Percentiles rank a stretch among this genome's conserved stretches.
phyloP scores from a whole-genome alignment of 148 eudicot species.

The Agrostemma githago region DNA sequence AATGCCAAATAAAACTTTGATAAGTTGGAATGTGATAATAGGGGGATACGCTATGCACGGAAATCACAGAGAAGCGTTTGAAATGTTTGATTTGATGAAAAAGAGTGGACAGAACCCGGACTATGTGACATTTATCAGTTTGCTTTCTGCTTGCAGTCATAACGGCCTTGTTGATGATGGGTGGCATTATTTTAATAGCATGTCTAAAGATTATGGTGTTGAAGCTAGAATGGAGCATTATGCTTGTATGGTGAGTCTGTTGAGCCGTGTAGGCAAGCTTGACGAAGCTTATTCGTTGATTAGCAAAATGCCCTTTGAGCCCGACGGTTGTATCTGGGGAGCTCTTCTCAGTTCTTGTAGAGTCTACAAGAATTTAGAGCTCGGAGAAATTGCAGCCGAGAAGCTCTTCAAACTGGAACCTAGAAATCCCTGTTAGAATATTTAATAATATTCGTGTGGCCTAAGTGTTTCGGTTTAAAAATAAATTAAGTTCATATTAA shows the following conservation, averaged over 20 bases:
- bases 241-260: slow-evolving; percentile 70
- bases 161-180: slow-evolving; percentile 53
- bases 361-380: slow-evolving; percentile 35
- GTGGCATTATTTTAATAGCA: slow-evolving; percentile 39
- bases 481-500: too few species aligned
- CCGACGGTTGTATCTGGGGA: slow-evolving; percentile 76
- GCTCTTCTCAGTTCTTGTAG: slow-evolving; percentile 68
- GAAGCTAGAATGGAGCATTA: slow-evolving; percentile 56
- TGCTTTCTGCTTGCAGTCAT: slow-evolving; percentile 70
- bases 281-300: slow-evolving; percentile 60
- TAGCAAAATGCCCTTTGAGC: slow-evolving; percentile 53
- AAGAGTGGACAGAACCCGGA: slow-evolving; percentile 48
- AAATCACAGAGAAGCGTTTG: slow-evolving; percentile 42
- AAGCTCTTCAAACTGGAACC: slow-evolving; percentile 65
- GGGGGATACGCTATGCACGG: slow-evolving; percentile 79
- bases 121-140: slow-evolving; percentile 44
- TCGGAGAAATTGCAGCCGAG: slow-evolving; percentile 62
- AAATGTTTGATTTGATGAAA: slow-evolving; percentile 52
- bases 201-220: slow-evolving; percentile 46
- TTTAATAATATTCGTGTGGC: too few species aligned
- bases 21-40: slow-evolving; percentile 59
- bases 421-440: too few species aligned
- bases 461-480: too few species aligned
- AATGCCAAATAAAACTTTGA: slow-evolving; percentile 45
- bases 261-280: slow-evolving; percentile 64